These are phyloP conservation scores for Cystofilobasidium macerans DNA, from an alignment of 768 basidiomycete species.

Conservation along the genomic window DNA sequence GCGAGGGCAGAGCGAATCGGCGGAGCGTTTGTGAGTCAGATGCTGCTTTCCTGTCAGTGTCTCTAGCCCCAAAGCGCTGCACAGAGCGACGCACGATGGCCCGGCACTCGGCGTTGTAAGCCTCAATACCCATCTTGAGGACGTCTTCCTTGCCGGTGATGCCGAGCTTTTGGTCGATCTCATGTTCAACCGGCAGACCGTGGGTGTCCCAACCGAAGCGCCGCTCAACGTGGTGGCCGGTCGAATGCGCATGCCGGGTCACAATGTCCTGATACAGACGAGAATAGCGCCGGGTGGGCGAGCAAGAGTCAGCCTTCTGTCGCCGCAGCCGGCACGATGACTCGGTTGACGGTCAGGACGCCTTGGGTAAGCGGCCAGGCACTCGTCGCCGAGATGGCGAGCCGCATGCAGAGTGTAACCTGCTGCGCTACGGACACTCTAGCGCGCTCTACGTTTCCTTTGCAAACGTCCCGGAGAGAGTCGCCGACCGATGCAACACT, in stretches of 20 bases:
- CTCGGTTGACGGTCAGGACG: too few species aligned
- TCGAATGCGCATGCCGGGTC: constrained; percentile 86
- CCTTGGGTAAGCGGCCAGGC: too few species aligned
- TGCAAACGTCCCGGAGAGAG: too few species aligned
- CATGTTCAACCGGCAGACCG: constrained; percentile 95
- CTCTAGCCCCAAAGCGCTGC: background rate
- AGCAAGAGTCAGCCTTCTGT: too few species aligned
- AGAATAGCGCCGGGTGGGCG: background rate
- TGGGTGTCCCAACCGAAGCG: constrained; percentile 99
- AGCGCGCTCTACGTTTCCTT: too few species aligned
- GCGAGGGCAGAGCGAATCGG: background rate
- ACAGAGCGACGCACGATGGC: constrained; percentile 49
- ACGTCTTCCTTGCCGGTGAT: constrained; percentile 92
- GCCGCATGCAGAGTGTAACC: too few species aligned
- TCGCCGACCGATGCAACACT: too few species aligned
- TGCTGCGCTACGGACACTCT: too few species aligned
- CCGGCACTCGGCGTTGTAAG: constrained; percentile 93
- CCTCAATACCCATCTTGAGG: constrained; percentile 86
- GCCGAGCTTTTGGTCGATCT: constrained; percentile 91
- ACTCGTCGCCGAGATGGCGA: too few species aligned
- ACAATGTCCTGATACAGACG: constrained; percentile 73
- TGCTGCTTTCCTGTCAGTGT: too few species aligned
- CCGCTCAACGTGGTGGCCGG: constrained; percentile 80
- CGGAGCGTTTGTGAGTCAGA: too few species aligned
- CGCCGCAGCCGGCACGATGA: too few species aligned